A percentile compares a stretch with the other conserved stretches of the same genome.
These are phyloP conservation scores for Chenopodium album DNA, from an alignment of 148 eudicot genomes.

Conservation along the genomic window DNA sequence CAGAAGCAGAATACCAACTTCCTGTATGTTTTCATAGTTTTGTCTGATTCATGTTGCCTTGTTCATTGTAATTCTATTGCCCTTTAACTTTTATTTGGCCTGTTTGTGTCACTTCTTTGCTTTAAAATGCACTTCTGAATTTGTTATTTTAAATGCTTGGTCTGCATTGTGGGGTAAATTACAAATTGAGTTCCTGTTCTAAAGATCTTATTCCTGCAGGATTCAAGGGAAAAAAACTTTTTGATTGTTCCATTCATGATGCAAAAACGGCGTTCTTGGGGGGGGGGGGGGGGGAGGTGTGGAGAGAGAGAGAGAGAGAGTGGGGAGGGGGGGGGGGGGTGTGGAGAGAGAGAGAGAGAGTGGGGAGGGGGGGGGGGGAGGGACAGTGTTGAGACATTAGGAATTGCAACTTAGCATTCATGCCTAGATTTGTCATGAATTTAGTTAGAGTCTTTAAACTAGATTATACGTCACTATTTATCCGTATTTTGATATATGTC, in stretches of 20 bases:
- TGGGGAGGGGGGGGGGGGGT: too few species aligned
- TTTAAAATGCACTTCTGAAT: constrained; percentile 4
- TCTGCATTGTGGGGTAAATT: not conserved
- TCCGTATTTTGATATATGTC: not conserved
- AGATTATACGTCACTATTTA: not conserved
- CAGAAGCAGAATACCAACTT: constrained; percentile 85
- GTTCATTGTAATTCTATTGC: not conserved
- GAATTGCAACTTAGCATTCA: too few species aligned
- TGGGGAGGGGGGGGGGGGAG: too few species aligned
- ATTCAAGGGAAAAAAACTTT: not conserved
- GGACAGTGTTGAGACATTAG: too few species aligned
- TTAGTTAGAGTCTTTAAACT: not conserved
- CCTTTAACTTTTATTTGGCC: not conserved
- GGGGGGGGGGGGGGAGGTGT: too few species aligned
- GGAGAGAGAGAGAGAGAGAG: too few species aligned
- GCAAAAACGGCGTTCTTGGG: not conserved
- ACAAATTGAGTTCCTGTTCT: not conserved
- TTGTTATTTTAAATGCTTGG: not conserved
- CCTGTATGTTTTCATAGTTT: constrained; percentile 53
- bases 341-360: too few species aligned
- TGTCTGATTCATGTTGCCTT: not conserved
- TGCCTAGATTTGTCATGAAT: not conserved
- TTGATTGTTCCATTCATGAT: not conserved
- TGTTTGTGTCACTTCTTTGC: not conserved
- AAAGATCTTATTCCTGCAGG: constrained; percentile 6